phyloP scores from a whole-genome alignment of 495 filamentous ascomycete genomes.

The Chlorociboria aeruginascens region DNA sequence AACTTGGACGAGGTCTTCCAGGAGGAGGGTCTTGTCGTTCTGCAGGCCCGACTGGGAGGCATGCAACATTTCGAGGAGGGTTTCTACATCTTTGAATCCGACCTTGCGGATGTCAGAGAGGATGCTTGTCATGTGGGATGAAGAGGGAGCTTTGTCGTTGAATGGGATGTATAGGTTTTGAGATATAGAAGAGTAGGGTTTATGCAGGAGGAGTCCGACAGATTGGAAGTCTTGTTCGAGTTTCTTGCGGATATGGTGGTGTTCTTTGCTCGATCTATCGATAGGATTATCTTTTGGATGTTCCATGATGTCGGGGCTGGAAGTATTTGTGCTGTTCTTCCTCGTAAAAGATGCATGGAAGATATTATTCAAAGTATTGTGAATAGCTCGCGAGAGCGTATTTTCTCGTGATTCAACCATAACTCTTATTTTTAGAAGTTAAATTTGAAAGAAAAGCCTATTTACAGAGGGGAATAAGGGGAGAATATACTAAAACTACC shows the following conservation, averaged over 20 bases:
- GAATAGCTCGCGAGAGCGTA: no score
- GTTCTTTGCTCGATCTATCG: background rate
- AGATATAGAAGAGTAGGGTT: background rate
- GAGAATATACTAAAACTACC: no score
- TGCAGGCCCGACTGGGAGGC: conserved; percentile 21
- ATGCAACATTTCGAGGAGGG: conserved; percentile 24
- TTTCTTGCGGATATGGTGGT: background rate
- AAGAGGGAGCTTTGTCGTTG: background rate
- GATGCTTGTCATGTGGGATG: conserved; percentile 1
- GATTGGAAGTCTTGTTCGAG: background rate
- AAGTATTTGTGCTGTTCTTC: no score
- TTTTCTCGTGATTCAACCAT: no score
- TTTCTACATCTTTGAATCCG: conserved; percentile 18
- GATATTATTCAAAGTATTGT: no score
- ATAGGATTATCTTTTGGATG: background rate
- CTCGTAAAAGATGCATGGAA: no score
- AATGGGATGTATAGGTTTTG: background rate
- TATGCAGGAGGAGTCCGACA: background rate
- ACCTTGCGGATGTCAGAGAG: conserved; percentile 10
- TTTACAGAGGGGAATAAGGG: no score
- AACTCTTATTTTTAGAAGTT: no score
- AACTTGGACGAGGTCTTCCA: conserved; percentile 26
- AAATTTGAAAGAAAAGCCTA: no score
- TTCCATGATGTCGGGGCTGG: no score
- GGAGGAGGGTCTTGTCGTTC: conserved; percentile 26